A percentile compares a stretch with the other conserved stretches of the same genome.
Evolutionary conservation across 1,139 yeast species (phyloP).

Genomic region (Saccharomyces uvarum): DNA sequence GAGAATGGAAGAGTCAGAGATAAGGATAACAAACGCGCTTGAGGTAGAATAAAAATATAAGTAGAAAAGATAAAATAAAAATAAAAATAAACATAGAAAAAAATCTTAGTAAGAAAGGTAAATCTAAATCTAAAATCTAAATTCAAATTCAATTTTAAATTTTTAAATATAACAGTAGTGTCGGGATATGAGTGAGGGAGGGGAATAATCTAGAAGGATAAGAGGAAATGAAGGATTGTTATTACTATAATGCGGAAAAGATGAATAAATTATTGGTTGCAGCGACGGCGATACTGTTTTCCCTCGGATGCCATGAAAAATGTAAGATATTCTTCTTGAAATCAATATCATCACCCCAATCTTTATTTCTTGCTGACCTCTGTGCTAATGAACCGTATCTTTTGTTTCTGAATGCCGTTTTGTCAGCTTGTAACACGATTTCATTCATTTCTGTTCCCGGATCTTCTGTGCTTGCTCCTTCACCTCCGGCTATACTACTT

Average conservation of each 20-base stretch:
- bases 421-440: slow-evolving; percentile 92
- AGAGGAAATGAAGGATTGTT: slow-evolving; percentile 1
- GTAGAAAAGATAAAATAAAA: background rate
- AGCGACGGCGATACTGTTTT: slow-evolving; percentile 94
- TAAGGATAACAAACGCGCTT: background rate
- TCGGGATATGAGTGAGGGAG: background rate
- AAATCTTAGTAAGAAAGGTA: background rate
- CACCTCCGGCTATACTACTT: slow-evolving; percentile 25
- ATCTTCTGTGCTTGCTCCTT: slow-evolving; percentile 3
- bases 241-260: slow-evolving; percentile 51
- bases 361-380: slow-evolving; percentile 41
- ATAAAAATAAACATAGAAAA: background rate
- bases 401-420: slow-evolving; percentile 73
- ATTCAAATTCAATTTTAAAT: slow-evolving; percentile 4
- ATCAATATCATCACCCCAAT: slow-evolving; percentile 74
- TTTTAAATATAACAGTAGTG: slow-evolving; percentile 1
- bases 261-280: slow-evolving; percentile 92
- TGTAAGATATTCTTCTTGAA: slow-evolving; percentile 92
- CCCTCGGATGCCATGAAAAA: slow-evolving; percentile 96
- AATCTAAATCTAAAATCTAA: background rate
- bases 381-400: slow-evolving; percentile 27
- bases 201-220: background rate
- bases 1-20: background rate
- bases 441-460: slow-evolving; percentile 38
- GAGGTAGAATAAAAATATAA: background rate